These are phyloP conservation scores for Solanum chiquidenum DNA, from an alignment of 257 asterid species.

Conservation along the genomic window DNA sequence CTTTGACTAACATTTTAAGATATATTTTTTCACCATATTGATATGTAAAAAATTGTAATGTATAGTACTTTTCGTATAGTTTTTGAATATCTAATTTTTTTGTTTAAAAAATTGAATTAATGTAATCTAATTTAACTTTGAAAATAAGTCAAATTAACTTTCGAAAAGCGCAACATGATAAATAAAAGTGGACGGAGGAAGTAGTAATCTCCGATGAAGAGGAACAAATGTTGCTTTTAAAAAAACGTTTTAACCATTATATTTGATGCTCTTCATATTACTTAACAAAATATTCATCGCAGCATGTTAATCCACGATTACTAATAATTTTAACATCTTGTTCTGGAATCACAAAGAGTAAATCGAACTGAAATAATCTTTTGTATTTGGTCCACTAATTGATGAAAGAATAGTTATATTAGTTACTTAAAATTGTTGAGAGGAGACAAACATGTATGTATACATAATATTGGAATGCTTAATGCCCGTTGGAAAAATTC, in stretches of 20 bases:
- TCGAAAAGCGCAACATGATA: too few relatives aligned
- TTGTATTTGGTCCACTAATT: neutral
- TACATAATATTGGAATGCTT: neutral
- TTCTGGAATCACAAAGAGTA: neutral
- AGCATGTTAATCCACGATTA: neutral
- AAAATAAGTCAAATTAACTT: too few relatives aligned
- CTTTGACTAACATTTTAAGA: too few relatives aligned
- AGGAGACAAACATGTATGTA: neutral
- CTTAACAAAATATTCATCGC: neutral
- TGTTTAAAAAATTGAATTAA: too few relatives aligned
- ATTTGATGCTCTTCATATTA: neutral
- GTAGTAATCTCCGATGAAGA: neutral
- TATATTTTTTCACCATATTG: too few relatives aligned
- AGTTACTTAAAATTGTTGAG: neutral
- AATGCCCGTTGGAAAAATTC: neutral
- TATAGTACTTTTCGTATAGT: too few relatives aligned
- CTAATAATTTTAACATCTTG: neutral
- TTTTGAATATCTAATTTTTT: too few relatives aligned
- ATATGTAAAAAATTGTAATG: too few relatives aligned
- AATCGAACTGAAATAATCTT: neutral
- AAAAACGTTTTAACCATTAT: neutral
- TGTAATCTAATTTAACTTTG: too few relatives aligned
- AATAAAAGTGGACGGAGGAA: too few relatives aligned
- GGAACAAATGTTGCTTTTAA: too few relatives aligned
- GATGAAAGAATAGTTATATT: neutral